Evolutionary conservation across 257 asterid species (phyloP), one percentile per base, ranked within the genome.

Genomic region (Ballota nigra): DNA sequence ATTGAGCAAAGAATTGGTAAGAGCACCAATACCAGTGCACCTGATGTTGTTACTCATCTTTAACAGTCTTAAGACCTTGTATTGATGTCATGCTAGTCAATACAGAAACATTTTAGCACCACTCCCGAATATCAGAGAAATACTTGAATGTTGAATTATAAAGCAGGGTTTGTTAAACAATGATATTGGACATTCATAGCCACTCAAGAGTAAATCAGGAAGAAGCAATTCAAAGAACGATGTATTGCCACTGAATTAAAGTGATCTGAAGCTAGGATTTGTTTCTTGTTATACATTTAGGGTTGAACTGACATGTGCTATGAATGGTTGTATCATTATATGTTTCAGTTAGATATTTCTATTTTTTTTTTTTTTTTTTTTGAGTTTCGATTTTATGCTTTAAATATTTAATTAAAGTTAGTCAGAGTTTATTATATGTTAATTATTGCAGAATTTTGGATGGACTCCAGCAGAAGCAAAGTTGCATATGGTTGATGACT

Each of bases 401-500:
- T 70, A 38, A 11, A 19, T 75, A 23, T 63, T 52, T n/a, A 63
- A 24, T 63, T 60, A 28, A 20, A 45, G 59, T 76, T 29, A 52
- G 61, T 72, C 77, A 5, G 64, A 67, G 22, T 59, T 70, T 53
- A 36, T 29, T 62, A 65, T 47, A 64, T 70, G 63, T 63, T 63
- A 7, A 0, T 1, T 34, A 78, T 68, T 85, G 62, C 88, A 93
- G 97, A 84, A 85, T 28, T 89, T 94, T 84, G 98, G 96, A 68
- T 94, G 98, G 98, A 89, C 92, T 67, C 96, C 91, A 8, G 87
- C 89, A 61, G 96, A 91, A 82, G 98, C 96, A 52, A 84, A 91
- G 74, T 77, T 94, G 89, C 98, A 94, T 79, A 86, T 91, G 95
- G 90, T 89, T 76, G 78, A 52, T 38, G 88, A 88, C 75, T 91